These are phyloP conservation scores for Linnemannia hyalina DNA, from an alignment of 192 early-diverging fungal species.

Conservation along the genomic window DNA sequence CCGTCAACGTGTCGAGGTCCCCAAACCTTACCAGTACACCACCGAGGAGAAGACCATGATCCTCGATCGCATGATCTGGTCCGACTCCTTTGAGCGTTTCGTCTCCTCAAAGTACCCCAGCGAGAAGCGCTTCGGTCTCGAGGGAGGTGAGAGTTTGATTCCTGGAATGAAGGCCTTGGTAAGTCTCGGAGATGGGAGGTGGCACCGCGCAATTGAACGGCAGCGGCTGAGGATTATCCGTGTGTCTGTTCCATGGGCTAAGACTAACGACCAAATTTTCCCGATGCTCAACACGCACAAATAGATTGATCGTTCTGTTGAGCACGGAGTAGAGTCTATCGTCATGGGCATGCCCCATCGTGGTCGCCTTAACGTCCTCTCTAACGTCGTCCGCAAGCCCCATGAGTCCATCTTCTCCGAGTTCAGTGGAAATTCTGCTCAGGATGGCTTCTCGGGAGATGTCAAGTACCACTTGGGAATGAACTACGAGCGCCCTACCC, in stretches of 20 bases:
- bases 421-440: constrained; percentile 90
- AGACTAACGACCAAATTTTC: neutral
- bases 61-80: constrained; percentile 97
- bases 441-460: constrained; percentile 95
- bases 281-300: neutral
- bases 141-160: constrained; percentile 97
- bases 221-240: neutral
- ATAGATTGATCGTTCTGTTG: constrained; percentile 95
- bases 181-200: constrained; percentile 25
- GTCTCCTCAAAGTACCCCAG: constrained; percentile 96
- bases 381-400: constrained; percentile 99
- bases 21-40: constrained; percentile 88
- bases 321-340: constrained; percentile 94
- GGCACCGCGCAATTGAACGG: neutral
- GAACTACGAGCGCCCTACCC: constrained; percentile 97
- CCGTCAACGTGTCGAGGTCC: constrained; percentile 91
- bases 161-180: constrained; percentile 98
- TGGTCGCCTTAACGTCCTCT: constrained; percentile 97
- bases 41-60: constrained; percentile 93
- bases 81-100: constrained; percentile 96
- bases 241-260: neutral
- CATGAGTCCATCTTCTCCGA: constrained; percentile 99
- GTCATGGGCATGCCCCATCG: constrained; percentile 99
- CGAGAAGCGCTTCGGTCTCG: constrained; percentile 98
- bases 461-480: constrained; percentile 94